Base-by-base conservation (phyloP, 352 stramenopile species). In the Globisporangium abappressorium region DNA sequence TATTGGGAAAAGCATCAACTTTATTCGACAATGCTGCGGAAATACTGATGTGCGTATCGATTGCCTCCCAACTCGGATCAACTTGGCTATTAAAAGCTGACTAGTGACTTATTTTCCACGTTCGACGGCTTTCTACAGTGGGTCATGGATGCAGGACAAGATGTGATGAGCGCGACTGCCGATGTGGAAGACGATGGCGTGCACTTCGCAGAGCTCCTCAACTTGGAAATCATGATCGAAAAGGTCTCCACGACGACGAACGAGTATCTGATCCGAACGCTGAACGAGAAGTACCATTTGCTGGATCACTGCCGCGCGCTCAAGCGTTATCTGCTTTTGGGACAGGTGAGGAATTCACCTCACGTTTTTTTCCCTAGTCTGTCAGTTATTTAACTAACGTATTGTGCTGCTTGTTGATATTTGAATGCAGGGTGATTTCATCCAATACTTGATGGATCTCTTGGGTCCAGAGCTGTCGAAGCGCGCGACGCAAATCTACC, bases 1-100 rank as follows among this genome's bases (percentile, higher is more conserved):
- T 26, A 97, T 99, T 49, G 98, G 98, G 46, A 99, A 99, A 75
- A 98, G 94, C 51, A 99, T 99, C 71, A 99, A 99, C 81, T 99
- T 99, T 62, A 98, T 99, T 75, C 90, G 97, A 20, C 80, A 92
- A 56, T 99, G 95, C 79, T 98, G 97, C 58, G 82, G 89, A 12
- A 94, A 98, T 74, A 88, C 82, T 38, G 87, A 97, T 70, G 97
- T 93, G 65, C 54, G 77, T 76, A 20, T 18, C 2, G 1, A 30
- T 43, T 49, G 41, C 41, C 41, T 51, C 18, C 4, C 43, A 51
- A 36, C 8, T 11, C 24, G 8, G 5, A 33, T 33, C 30, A 33
- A 33, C 30, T 33, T 28, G 30, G 3, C 1, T n/a, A 2, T 41
- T 26, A 5, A 11, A 62, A 65, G 11, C 62, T 59, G 24, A 60